Conservation (phyloP, 495 filamentous ascomycete genomes). For the Trypethelium eluteriae region DNA sequence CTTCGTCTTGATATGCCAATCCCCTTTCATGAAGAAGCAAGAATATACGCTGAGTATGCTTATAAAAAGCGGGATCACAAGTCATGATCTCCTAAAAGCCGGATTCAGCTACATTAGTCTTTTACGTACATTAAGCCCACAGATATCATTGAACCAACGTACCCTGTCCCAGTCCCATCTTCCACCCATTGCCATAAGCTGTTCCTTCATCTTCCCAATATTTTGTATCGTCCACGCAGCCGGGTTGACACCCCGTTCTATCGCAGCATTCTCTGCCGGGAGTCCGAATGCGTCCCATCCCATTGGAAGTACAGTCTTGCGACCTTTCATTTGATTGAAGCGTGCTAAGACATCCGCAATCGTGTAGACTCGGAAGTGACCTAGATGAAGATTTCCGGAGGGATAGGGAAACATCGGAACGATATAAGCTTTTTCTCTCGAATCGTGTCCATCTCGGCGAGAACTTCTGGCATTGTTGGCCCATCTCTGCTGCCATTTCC, state of each 20-base stretch:
- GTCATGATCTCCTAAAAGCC: conserved; percentile 65
- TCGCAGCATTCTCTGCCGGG: conserved; percentile 89
- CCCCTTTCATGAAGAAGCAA: conserved; percentile 61
- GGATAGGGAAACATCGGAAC: conserved; percentile 92
- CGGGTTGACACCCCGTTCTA: conserved; percentile 72
- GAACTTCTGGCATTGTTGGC: conserved; percentile 24
- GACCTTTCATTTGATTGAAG: conserved; percentile 67
- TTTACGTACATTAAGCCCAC: background rate
- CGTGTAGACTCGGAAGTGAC: conserved; percentile 82
- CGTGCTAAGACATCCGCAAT: conserved; percentile 79
- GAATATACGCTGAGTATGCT: conserved; percentile 82
- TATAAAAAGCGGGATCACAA: conserved; percentile 75
- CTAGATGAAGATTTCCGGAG: conserved; percentile 81
- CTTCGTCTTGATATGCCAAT: conserved; percentile 69
- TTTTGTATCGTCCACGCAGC: conserved; percentile 71
- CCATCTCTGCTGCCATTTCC: conserved; percentile 66
- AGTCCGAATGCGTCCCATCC: conserved; percentile 92
- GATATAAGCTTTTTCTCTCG: conserved; percentile 59
- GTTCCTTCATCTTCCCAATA: conserved; percentile 75
- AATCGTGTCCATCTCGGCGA: background rate
- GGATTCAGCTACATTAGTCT: conserved; percentile 4
- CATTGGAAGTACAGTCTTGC: conserved; percentile 76
- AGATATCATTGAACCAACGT: conserved; percentile 31
- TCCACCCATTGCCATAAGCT: conserved; percentile 66
- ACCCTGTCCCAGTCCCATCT: conserved; percentile 77